Base-by-base conservation (phyloP, 139 green algal genomes). In the Zygnema cylindricum region DNA sequence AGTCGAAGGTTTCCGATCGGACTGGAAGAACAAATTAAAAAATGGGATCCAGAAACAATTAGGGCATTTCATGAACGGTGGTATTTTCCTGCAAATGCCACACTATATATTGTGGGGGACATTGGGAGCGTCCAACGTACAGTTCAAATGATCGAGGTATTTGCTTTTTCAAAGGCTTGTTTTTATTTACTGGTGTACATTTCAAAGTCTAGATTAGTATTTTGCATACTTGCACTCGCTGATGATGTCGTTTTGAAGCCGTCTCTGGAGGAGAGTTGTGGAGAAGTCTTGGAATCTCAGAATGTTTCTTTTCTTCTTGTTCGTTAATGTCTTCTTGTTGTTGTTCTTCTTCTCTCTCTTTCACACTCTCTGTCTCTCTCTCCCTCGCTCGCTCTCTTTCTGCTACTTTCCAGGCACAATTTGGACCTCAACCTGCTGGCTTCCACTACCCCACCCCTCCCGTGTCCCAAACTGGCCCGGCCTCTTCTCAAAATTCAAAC, bases 61-160 rank as follows among this genome's bases (percentile, higher is more conserved):
- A 88, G 94, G 42, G 81, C 81, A 1, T 99, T 98, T 92, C 98
- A 98, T 96, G n/a, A 92, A 49, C 94, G 94, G 63, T 98, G 96
- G 93, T 98, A 99, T 94, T 99, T 98, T 90, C 97, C 97, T 0
- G 96, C 93, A 69, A 99, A 99, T 92, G 96, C 95, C n/a, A 99
- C 97, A 35, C 93, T 99, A 23, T 98, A 98, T 86, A 88, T 99
- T 30, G 96, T 99, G n/a, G 97, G 97, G 0, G 96, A 99, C 88
- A 85, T 99, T 63, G 93, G 86, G 1, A 54, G 71, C 42, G 43
- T 92, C 32, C 82, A 82, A 1, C 92, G 82, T 36, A 92, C 85
- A 11, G 73, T 90, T 36, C 23, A 87, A 21, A 76, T 94, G 49
- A 93, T 94, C 63, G 87, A 94, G 69, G 55, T 91, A 22, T 7